Evolutionary conservation across 768 basidiomycete genomes (phyloP).

Genomic region (Sporobolomyces phaffii): DNA sequence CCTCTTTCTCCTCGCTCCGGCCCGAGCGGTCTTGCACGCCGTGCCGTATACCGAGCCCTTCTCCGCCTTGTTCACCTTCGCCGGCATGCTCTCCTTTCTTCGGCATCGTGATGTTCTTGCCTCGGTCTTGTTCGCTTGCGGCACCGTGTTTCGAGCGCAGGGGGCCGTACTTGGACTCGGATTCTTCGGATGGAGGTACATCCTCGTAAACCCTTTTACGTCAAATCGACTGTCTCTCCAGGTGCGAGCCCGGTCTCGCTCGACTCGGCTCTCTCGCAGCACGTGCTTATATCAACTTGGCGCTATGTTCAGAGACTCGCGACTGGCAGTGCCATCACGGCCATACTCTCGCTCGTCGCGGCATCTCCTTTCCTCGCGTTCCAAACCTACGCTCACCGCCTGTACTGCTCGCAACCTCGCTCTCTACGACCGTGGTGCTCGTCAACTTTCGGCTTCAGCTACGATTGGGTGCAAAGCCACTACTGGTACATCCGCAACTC

Average conservation of each 20-base stretch:
- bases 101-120: conserved; percentile 45
- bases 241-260: too few relatives aligned
- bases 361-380: conserved; percentile 65
- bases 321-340: conserved; percentile 48
- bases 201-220: conserved; percentile 54
- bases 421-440: conserved; percentile 60
- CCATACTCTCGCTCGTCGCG: conserved; percentile 52
- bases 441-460: conserved; percentile 60
- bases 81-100: conserved; percentile 50
- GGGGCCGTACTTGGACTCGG: conserved; percentile 63
- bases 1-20: conserved; percentile 72
- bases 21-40: conserved; percentile 65
- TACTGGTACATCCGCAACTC: too few relatives aligned
- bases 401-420: conserved; percentile 55
- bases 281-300: too few relatives aligned
- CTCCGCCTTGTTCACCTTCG: conserved; percentile 74
- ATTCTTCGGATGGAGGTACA: conserved; percentile 68
- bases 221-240: neutral
- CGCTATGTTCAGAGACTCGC: too few relatives aligned
- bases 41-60: conserved; percentile 79
- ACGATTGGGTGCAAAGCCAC: conserved; percentile 68
- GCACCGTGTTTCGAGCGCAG: conserved; percentile 67
- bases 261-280: too few relatives aligned
- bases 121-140: conserved; percentile 59
- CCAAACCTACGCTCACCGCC: conserved; percentile 60